Evolutionary conservation across 768 basidiomycete species (phyloP), one percentile per base, ranked within the genome.

Genomic region (Trametes cingulata): DNA sequence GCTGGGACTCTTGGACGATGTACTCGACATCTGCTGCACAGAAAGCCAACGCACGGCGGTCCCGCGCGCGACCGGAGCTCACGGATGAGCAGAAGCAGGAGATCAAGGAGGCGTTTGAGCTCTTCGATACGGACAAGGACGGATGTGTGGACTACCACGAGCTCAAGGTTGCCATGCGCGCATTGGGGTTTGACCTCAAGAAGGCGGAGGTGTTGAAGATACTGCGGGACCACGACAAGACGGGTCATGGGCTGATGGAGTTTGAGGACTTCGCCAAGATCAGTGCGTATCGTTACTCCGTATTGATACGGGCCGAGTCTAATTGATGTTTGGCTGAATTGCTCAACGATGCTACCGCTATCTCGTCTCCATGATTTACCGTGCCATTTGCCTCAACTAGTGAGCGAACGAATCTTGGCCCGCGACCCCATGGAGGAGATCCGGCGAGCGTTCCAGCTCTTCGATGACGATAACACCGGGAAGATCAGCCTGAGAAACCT

Each of bases 81-180:
- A 82, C 87, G 9, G 92, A 94, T 45, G 91, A 94, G 71, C 91
- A 93, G 69, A 91, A 91, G 68, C 91, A 94, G 68, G 97, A 99
- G 75, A 95, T 98, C 56, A 95, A 95, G 74, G 97, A 99, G 70
- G 97, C 97, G 0, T 99, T 99, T 69, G 96, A 98, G 74, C 87
- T 99, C 55, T 99, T 99, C 72, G 97, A 99, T 77, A 92, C 95
- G 45, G 97, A 99, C 82, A 97, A 98, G 79, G 97, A 99, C 70
- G 93, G 93, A 35, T 86, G 83, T 52, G 80, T 98, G 57, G 97
- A 98, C 77, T 98, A 98, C 76, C 97, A 99, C 77, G 97, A 99
- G 72, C 83, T 98, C 68, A 99, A 98, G 75, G 97, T 99, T 69
- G 95, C 96, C 52, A 95, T 99, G 93, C 84, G 97, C 45, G 97